Evolutionary conservation across 1,284 basidiomycete species (phyloP).

Genomic region (Schizophyllum commune): DNA sequence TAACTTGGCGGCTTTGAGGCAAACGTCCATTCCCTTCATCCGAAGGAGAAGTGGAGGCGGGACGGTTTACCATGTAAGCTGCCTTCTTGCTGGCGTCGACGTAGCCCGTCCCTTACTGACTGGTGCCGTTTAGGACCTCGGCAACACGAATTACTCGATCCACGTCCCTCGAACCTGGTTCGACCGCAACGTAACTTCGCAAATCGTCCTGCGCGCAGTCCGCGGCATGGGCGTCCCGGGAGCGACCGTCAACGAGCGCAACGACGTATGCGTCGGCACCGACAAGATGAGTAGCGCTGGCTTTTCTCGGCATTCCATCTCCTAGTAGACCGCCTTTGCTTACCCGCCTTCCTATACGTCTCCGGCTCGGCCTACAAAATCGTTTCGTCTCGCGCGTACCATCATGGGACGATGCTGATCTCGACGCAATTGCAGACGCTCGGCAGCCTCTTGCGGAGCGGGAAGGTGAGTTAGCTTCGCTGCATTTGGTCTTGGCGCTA

Average conservation of each 20-base stretch:
- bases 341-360: constrained; percentile 44
- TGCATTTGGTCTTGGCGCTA: constrained; percentile 2
- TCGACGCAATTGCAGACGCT: constrained; percentile 68
- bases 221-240: constrained; percentile 58
- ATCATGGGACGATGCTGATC: constrained; percentile 99
- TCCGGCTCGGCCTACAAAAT: constrained; percentile 99
- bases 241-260: constrained; percentile 81
- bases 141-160: constrained; percentile 97
- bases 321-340: background rate
- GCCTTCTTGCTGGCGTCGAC: background rate
- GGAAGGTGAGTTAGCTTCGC: constrained; percentile 43
- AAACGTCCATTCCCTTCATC: constrained; percentile 67
- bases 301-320: constrained; percentile 6
- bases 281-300: constrained; percentile 70
- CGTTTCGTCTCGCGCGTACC: constrained; percentile 85
- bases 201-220: constrained; percentile 75
- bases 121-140: constrained; percentile 66
- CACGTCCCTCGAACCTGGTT: constrained; percentile 81
- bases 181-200: constrained; percentile 73
- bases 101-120: background rate
- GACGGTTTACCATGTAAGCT: constrained; percentile 89
- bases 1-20: constrained; percentile 51
- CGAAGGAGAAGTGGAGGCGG: constrained; percentile 93
- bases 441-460: constrained; percentile 58
- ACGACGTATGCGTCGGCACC: constrained; percentile 79